Base-by-base conservation (phyloP, 495 filamentous ascomycete species). In the Talaromyces liani region DNA sequence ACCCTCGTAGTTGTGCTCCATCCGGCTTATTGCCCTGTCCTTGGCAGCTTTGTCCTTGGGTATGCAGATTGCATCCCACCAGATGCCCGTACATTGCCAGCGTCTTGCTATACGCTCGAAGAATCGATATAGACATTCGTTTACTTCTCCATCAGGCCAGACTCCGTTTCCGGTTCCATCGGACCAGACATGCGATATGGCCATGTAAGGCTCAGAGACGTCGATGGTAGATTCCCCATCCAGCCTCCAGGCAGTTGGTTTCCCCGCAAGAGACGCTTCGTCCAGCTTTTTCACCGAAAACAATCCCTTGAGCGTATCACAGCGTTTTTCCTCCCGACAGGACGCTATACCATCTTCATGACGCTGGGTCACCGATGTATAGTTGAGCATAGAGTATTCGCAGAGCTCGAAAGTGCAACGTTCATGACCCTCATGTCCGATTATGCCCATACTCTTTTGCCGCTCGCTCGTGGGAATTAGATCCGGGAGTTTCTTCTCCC, bases 231-330 rank as follows among this genome's bases (percentile, higher is more conserved):
- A 80, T 12, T 75, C 76, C 0, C 70, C 82, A 10, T 71, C 76
- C 0, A 73, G 81, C 20, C 83, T 82, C 69, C 82, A 82, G 67
- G 73, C 82, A 51, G 58, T 61, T 18, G 41, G 73, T 77, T 10
- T 84, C 82, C 64, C 77, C 82, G 47, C 20, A 25, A 22, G 29
- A 64, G 45, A 18, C 14, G 56, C 56, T 20, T 27, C 41, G 6
- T 18, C 10, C 9, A 47, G 39, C 41, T 24, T 24, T 0, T 53
- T 16, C 18, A 8, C 20, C 5, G 33, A 2, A 63, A 64, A 64
- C 5, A 36, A 10, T 4, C 55, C 55, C 54, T 39, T 14, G 0
- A 57, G 20, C 0, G 12, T 6, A 18, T 6, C 6, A 56, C 63
- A 65, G 51, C 47, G 10, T 49, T 25, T 27, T 3, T 65, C 31